Evolutionary conservation across 441 rosid species (phyloP).

Genomic region (Geranium incanum): DNA sequence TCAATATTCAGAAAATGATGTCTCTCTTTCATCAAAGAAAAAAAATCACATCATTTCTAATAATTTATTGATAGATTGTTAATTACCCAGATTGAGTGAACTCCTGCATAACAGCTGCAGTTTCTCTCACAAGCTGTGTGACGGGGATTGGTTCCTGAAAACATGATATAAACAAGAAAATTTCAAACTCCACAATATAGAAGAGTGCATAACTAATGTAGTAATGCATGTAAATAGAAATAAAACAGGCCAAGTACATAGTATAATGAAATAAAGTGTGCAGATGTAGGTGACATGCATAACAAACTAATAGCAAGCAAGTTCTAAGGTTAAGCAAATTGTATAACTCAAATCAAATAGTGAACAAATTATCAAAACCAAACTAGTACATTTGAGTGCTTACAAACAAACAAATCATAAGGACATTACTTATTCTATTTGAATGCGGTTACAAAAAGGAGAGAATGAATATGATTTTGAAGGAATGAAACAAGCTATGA

Average conservation of each 20-base stretch:
- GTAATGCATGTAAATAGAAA: conserved; percentile 11
- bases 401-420: not conserved
- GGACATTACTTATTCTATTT: not conserved
- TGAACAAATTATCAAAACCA: not conserved
- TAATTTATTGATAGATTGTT: no score
- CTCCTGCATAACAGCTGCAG: conserved; percentile 98
- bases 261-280: not conserved
- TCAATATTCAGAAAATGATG: not conserved
- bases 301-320: conserved; percentile 3
- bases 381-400: not conserved
- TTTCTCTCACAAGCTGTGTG: conserved; percentile 93
- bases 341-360: not conserved
- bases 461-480: no score
- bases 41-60: no score
- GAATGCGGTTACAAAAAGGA: no score
- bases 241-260: not conserved
- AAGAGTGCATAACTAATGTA: not conserved
- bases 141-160: conserved; percentile 87
- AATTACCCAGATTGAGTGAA: conserved; percentile 94
- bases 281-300: not conserved
- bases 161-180: not conserved
- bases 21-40: not conserved
- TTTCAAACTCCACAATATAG: not conserved
- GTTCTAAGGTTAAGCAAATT: not conserved
- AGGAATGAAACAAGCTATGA: no score